Base-by-base conservation (phyloP, 2,329 filamentous ascomycete species). In the Botrytis fabae region DNA sequence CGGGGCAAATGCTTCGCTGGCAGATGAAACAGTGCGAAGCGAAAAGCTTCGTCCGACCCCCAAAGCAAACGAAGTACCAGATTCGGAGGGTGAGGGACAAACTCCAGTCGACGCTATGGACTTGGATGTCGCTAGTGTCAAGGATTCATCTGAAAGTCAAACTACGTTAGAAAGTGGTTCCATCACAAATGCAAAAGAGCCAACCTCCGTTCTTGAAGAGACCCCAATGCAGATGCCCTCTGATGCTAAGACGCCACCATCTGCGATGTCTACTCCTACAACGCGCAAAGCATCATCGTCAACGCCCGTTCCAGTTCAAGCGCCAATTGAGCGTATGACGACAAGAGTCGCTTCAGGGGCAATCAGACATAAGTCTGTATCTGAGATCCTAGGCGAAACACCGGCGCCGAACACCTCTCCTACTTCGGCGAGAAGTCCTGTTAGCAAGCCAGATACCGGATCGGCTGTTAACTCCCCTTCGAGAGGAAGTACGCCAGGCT, bases 361-460 rank as follows among this genome's bases (percentile, higher is more conserved):
- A 4, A 89, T 93, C 77, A 86, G 89, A 74, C 89, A 91, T 70
- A 93, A 93, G 79, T 92, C 91, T 8, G 90, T 93, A 7, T 91
- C 89, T 28, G 92, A 93, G 80, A 92, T 93, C 60, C 84, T 93
- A 9, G 90, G 89, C 70, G 89, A 89, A 74, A 86, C 85, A 28
- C 85, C 88, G 59, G 83, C 79, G 57, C 79, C 79, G 81, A 83
- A 75, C 78, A 80, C 54, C 14, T 73, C 70, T 14, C 66, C 76
- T 32, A 73, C 22, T 25, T 74, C 76, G 10, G 76, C 76, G 25
- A 72, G 74, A 65, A 75, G 66, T 70, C 69, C 69, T 65, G 69
- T 20, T 63, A 54, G 48, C 76, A 77, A 70, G 70, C 61, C 40
- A 44, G 74, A 77, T 46, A 75, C 74, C 10, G 78, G 75, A 42